Base-by-base conservation (phyloP, 805 yeast genomes). In the Cyberlindnera mrakii region DNA sequence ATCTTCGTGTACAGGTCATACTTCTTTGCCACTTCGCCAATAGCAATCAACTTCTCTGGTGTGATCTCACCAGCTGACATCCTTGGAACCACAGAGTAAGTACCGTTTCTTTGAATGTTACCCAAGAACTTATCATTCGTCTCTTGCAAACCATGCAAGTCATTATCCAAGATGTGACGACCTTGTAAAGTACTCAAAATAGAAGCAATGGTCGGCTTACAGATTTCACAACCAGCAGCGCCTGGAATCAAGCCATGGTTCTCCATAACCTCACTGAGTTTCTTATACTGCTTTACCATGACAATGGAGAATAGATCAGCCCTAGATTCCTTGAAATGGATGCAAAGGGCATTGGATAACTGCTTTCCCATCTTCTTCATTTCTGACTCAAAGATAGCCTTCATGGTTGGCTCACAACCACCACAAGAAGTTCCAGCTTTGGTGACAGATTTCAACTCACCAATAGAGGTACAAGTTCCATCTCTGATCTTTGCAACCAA, bases 371-470 rank as follows among this genome's bases (percentile, higher is more conserved):
- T 49, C 20, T 58, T 57, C 46, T 60, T 60, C 67, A 65, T 58
- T 39, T 64, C 67, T 3, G 60, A 48, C 31, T 60, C 64, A 46
- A 63, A 65, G 8, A 65, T 60, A 18, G 62, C 59, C 48, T 63
- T 64, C 46, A 65, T 60, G 1, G 65, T 62, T 7, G 66, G 64
- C 35, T 62, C 64, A 50, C 70, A 65, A 8, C 68, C 70, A 39
- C 70, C 68, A 43, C 70, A 65, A 1, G 68, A 65, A 17, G 68
- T 63, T 18, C 64, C 70, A 3, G 70, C 68, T 42, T 65, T 65
- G 6, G 69, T 64, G 36, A 56, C 49, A 25, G 60, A 57, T 49
- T 64, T 63, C 39, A 65, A 48, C 30, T 63, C 66, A 10, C 62
- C 63, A 15, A 65, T 38, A 15, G 64, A 55, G 2, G 46, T 46